Evolutionary conservation across 352 stramenopile genomes (phyloP).

Genomic region (Pilasporangium apinafurcum): DNA sequence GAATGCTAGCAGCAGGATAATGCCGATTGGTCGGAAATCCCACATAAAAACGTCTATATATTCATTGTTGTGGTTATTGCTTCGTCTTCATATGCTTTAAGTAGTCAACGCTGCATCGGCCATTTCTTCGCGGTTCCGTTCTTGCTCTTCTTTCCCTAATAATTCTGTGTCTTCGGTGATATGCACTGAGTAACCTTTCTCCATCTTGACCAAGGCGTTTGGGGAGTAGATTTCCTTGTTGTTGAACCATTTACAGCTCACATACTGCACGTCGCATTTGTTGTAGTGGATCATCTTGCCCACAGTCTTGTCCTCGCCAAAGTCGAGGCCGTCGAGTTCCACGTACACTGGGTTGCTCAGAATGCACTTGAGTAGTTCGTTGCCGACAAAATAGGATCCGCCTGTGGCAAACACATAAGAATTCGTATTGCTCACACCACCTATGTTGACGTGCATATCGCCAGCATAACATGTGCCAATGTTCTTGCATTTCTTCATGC

Average conservation of each 20-base stretch:
- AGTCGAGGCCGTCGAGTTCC: constrained; percentile 58
- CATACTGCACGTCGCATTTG: constrained; percentile 66
- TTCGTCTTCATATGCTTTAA: too few species aligned
- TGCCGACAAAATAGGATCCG: constrained; percentile 71
- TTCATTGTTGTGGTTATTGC: neutral
- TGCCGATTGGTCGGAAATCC: neutral
- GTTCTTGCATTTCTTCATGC: constrained; percentile 62
- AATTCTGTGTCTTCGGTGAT: constrained; percentile 57
- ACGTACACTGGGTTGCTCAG: constrained; percentile 56
- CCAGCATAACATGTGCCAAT: constrained; percentile 62
- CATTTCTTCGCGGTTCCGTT: constrained; percentile 3
- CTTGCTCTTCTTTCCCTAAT: constrained; percentile 34
- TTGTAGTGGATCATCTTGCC: constrained; percentile 85
- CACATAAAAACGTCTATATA: neutral
- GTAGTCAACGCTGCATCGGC: too few species aligned
- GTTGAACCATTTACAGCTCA: constrained; percentile 86
- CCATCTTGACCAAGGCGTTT: constrained; percentile 64
- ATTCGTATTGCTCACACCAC: constrained; percentile 47
- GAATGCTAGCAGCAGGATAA: neutral
- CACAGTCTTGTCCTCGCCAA: constrained; percentile 72
- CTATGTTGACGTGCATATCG: constrained; percentile 79
- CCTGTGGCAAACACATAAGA: constrained; percentile 79
- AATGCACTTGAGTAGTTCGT: constrained; percentile 57
- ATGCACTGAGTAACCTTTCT: constrained; percentile 45
- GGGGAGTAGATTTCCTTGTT: constrained; percentile 74